These are phyloP conservation scores for Typha latifolia DNA, from an alignment of 176 grass and related monocot species.

Conservation along the genomic window DNA sequence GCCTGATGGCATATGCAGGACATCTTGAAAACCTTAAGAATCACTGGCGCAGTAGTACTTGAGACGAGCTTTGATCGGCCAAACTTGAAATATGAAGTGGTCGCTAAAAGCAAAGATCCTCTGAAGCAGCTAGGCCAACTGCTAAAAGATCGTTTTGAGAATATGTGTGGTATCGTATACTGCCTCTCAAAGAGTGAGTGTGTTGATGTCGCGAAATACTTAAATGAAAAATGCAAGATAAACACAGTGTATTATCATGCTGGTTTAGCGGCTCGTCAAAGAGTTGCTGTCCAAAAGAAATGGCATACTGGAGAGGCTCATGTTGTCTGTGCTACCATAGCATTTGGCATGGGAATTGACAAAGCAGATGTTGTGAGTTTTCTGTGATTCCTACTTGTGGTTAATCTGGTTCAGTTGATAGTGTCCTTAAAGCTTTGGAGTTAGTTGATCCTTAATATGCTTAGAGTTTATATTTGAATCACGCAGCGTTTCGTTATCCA, in stretches of 20 bases:
- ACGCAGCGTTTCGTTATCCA: conserved; percentile 77
- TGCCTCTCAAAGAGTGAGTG: conserved; percentile 90
- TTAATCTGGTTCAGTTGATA: background rate
- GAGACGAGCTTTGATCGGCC: conserved; percentile 81
- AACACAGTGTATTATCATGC: conserved; percentile 73
- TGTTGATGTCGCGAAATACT: conserved; percentile 63
- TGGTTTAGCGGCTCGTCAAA: conserved; percentile 49
- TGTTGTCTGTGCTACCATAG: conserved; percentile 86
- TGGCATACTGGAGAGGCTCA: conserved; percentile 74
- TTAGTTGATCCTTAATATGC: conserved; percentile 8
- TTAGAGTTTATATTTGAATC: conserved; percentile 7
- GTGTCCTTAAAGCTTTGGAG: conserved; percentile 8
- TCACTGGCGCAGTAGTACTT: conserved; percentile 54
- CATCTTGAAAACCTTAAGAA: conserved; percentile 45
- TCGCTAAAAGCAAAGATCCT: conserved; percentile 52
- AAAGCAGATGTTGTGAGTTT: conserved; percentile 79
- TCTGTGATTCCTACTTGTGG: background rate
- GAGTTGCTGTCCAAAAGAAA: conserved; percentile 61
- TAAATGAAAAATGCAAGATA: conserved; percentile 75
- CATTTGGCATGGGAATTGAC: conserved; percentile 96
- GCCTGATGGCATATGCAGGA: conserved; percentile 35
- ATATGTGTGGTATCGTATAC: conserved; percentile 75
- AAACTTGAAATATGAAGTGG: conserved; percentile 68
- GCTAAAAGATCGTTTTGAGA: conserved; percentile 57
- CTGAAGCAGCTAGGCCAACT: conserved; percentile 66